Evolutionary conservation across 2,329 filamentous ascomycete species (phyloP), one percentile per base, ranked within the genome.

Genomic region (Neofusicoccum kwambonambiense): DNA sequence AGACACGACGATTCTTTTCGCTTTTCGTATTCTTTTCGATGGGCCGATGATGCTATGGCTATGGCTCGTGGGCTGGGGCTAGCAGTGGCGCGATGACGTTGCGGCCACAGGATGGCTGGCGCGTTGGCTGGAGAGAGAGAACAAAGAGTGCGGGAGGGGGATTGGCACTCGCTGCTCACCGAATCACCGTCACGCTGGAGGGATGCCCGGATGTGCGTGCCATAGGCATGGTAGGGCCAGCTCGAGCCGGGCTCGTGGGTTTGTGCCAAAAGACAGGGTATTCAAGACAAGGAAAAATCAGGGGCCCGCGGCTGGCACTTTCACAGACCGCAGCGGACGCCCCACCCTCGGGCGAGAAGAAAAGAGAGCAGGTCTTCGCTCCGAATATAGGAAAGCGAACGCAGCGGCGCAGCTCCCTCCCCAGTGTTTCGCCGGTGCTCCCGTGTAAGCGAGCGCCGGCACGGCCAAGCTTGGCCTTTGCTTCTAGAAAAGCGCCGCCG

Each of bases 21-120:
- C 4, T 35, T 37, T 45, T 45, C 27, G 42, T 35, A 15, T 19
- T 35, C n/a, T 35, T 60, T 60, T 47, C 19, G 13, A 57, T 57
- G 52, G 54, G 54, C 17, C 56, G 56, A 60, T 60, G 56, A 47
- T 47, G 56, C 44, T 60, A 47, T 58, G 42, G 56, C 35, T 31
- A 5, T 5, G 9, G 9, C 13, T 22, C 12, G 47, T 27, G 12
- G 47, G 27, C 47, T 22, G 52, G 31, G 15, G 15, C 19, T 35
- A 47, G 27, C 17, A 44, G 41, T 47, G 42, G 42, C 56, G 56
- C 56, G 15, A 60, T 60, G 56, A 60, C 56, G 56, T 60, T 52
- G 31, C 37, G 13, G 34, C 27, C 27, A 31, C 6, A 12, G 37
- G 37, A 39, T 39, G 37, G 37, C 37, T 39, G 37, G 37, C 11